Percentiles rank a stretch among this genome's conserved stretches.
Conservation (phyloP, 805 yeast genomes). For the Pachysolen tannophilus region DNA sequence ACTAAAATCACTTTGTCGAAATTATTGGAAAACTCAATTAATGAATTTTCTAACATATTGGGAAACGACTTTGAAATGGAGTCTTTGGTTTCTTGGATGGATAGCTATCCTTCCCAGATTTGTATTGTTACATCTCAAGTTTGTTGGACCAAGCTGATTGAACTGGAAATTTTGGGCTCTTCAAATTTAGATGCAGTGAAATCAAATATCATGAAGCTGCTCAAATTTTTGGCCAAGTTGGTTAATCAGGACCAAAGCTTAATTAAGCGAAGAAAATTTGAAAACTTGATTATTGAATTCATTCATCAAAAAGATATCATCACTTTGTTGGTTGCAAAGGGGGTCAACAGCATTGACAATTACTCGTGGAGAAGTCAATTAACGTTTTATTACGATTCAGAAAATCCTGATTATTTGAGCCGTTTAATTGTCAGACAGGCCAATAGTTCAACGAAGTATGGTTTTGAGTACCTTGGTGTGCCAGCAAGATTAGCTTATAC, state of each 20-base stretch:
- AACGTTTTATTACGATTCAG: slow-evolving; percentile 31
- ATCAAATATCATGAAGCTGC: slow-evolving; percentile 12
- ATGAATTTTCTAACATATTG: slow-evolving; percentile 12
- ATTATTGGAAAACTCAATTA: slow-evolving; percentile 23
- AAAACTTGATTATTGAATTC: slow-evolving; percentile 58
- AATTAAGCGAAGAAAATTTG: slow-evolving; percentile 40
- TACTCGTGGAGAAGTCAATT: slow-evolving; percentile 47
- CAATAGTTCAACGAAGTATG: slow-evolving; percentile 47
- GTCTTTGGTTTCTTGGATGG: slow-evolving; percentile 26
- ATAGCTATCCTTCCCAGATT: slow-evolving; percentile 46
- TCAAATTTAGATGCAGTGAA: slow-evolving; percentile 3
- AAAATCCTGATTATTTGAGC: slow-evolving; percentile 19
- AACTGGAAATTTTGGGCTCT: slow-evolving; percentile 11
- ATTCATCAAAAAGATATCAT: slow-evolving; percentile 49
- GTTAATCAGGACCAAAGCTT: too few species aligned
- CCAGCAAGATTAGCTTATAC: slow-evolving; percentile 72
- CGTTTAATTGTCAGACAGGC: slow-evolving; percentile 45
- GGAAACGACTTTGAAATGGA: slow-evolving; percentile 6
- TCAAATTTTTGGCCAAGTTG: too few species aligned
- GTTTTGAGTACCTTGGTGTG: slow-evolving; percentile 76
- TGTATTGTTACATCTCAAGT: slow-evolving; percentile 47
- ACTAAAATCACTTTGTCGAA: slow-evolving; percentile 40
- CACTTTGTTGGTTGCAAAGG: slow-evolving; percentile 11
- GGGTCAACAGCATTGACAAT: background rate
- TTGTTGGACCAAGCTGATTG: slow-evolving; percentile 40